Conservation (phyloP, 2,329 filamentous ascomycete genomes). For the Xylaria sp. region DNA sequence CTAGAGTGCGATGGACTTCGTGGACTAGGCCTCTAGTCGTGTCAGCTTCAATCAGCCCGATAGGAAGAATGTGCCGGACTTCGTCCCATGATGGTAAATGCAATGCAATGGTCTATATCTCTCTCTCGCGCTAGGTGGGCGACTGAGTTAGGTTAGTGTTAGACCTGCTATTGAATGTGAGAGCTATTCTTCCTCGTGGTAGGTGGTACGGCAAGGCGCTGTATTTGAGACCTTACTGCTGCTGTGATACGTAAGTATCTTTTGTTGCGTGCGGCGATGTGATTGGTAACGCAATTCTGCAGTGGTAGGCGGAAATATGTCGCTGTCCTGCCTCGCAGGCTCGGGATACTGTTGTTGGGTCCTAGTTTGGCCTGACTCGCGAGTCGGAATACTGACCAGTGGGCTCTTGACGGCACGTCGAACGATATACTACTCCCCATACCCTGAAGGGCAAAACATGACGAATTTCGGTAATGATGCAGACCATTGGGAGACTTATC, state of each 20-base stretch:
- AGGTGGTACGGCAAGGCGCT: constrained; percentile 26
- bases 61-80: neutral
- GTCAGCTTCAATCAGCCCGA: neutral
- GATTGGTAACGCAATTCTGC: neutral
- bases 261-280: constrained; percentile 6
- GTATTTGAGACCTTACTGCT: constrained; percentile 20
- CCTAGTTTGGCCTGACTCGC: neutral
- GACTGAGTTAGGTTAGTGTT: constrained; percentile 6
- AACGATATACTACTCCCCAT: neutral
- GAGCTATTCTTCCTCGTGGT: constrained; percentile 10
- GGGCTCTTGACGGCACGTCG: neutral
- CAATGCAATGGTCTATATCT: neutral
- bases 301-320: neutral
- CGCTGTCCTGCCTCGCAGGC: neutral
- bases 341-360: neutral
- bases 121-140: neutral
- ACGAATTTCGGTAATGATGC: neutral
- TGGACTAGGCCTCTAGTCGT: neutral
- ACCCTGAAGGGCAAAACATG: neutral
- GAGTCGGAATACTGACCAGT: constrained; percentile 3
- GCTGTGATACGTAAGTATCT: constrained; percentile 18
- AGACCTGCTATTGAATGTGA: neutral
- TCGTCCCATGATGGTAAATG: neutral
- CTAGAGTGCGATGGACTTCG: neutral
- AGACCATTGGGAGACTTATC: neutral